A percentile compares a stretch with the other conserved stretches of the same genome.
Conservation (phyloP, 352 stramenopile genomes). For the Phytophthora macrochlamydospora region DNA sequence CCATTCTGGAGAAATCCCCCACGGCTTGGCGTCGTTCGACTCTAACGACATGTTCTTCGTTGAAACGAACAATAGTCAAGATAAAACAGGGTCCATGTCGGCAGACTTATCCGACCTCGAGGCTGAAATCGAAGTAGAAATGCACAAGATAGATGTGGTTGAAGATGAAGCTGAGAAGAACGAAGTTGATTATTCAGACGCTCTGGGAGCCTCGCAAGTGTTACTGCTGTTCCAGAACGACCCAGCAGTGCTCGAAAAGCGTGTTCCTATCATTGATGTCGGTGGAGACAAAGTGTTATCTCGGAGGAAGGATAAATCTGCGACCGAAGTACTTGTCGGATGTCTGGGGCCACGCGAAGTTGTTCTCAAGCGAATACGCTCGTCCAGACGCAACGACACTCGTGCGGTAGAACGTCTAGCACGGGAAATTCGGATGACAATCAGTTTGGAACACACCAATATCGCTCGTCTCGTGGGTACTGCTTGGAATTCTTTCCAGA, state of each 20-base stretch:
- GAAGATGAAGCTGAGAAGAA: slow-evolving; percentile 9
- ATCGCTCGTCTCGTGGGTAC: slow-evolving; percentile 60
- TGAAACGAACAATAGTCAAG: slow-evolving; percentile 14
- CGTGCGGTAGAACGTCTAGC: slow-evolving; percentile 62
- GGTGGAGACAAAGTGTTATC: slow-evolving; percentile 42
- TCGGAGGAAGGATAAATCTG: slow-evolving; percentile 30
- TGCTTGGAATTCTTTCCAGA: slow-evolving; percentile 69
- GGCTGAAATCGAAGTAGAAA: slow-evolving; percentile 20
- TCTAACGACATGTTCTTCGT: slow-evolving; percentile 21
- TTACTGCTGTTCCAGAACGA: slow-evolving; percentile 60
- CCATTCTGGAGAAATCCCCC: slow-evolving; percentile 20
- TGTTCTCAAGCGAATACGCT: slow-evolving; percentile 55
- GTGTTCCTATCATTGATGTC: slow-evolving; percentile 62
- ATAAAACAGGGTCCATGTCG: slow-evolving; percentile 17
- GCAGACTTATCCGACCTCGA: slow-evolving; percentile 26
- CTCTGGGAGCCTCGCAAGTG: slow-evolving; percentile 48
- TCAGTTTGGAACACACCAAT: slow-evolving; percentile 56
- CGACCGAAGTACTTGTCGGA: slow-evolving; percentile 51
- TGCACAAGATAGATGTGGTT: slow-evolving; percentile 8
- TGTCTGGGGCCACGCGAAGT: slow-evolving; percentile 37
- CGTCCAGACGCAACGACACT: slow-evolving; percentile 41
- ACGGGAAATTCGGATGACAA: slow-evolving; percentile 60
- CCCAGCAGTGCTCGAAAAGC: slow-evolving; percentile 42
- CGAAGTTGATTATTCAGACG: slow-evolving; percentile 49
- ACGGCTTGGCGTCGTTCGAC: slow-evolving; percentile 14